Evolutionary conservation across 345 rosid genomes (phyloP).

Genomic region (Lepidium africanum): DNA sequence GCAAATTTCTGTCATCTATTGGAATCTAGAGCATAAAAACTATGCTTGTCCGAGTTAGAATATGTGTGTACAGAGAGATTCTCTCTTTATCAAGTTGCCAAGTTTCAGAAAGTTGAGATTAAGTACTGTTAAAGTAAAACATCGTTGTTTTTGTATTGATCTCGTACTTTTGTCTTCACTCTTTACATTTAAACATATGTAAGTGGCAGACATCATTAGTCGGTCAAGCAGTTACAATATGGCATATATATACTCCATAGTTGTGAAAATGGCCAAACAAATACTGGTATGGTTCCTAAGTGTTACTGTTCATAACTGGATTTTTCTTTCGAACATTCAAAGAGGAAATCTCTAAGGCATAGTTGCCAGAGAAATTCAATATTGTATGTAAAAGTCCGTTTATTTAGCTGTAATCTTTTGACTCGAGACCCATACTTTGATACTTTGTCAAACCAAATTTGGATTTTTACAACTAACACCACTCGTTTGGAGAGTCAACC

Average conservation of each 20-base stretch:
- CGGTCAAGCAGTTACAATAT: not conserved
- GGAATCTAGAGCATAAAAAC: conserved; percentile 11
- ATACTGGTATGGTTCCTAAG: not conserved
- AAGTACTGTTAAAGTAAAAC: conserved; percentile 6
- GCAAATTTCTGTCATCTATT: conserved; percentile 13
- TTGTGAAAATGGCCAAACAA: not conserved
- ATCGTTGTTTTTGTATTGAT: not conserved
- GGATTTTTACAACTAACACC: conserved; percentile 3
- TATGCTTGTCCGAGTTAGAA: not conserved
- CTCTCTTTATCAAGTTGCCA: not conserved
- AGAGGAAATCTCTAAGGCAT: too few species aligned
- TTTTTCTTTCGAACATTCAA: too few species aligned
- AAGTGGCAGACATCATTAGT: not conserved
- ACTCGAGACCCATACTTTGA: not conserved
- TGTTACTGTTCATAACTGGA: not conserved
- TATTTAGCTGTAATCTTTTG: not conserved
- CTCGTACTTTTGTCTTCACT: not conserved
- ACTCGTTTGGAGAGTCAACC: not conserved
- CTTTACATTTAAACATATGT: not conserved
- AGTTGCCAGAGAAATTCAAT: not conserved
- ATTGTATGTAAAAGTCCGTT: not conserved
- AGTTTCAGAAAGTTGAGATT: not conserved
- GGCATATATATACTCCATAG: not conserved
- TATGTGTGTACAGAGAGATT: conserved; percentile 1
- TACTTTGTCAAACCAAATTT: not conserved